Base-by-base conservation (phyloP, 352 stramenopile genomes). In the Pythium pyrilobum region DNA sequence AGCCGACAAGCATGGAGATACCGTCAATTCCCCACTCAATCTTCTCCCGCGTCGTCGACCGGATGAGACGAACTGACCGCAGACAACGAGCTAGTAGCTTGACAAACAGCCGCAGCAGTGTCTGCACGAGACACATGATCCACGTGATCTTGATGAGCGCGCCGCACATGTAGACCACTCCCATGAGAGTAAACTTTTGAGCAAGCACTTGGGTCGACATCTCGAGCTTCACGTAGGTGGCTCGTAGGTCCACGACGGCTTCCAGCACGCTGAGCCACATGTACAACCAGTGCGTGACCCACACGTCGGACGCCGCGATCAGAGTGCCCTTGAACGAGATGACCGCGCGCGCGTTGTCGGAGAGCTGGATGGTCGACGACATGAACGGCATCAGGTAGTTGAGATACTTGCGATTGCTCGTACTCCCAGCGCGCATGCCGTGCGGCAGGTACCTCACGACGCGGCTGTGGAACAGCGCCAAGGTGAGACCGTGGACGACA, bases 211-310 rank as follows among this genome's bases (percentile, higher is more conserved):
- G 77, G 15, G 69, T 67, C 0, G 64, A 73, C 16, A 81, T 69
- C 28, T 77, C 48, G 7, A 74, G 56, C 2, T 71, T 47, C 2
- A 64, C 58, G 42, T 84, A 84, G 16, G 57, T 84, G 47, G 69
- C 66, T 0, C 71, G 66, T 0, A 84, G 8, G 38, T 67, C 72
- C 2, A 67, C 46, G 6, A 79, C 38, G 2, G 69, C 62, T 12
- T 87, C 69, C 34, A 77, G 39, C 10, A 82, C 71, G 50, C 71
- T 81, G 1, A 84, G 36, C 5, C 62, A 27, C 9, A 82, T 81
- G 54, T 84, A 84, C 2, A 83, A 53, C 76, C 73, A 84, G 40
- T 86, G 71, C 43, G 80, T 84, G 43, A 82, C 78, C 75, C 75
- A 82, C 2, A 76, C 49, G 27, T 83, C 69, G 3, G 75, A 83